Conservation (phyloP, 2,329 filamentous ascomycete genomes). For the Xylariaceae sp. region DNA sequence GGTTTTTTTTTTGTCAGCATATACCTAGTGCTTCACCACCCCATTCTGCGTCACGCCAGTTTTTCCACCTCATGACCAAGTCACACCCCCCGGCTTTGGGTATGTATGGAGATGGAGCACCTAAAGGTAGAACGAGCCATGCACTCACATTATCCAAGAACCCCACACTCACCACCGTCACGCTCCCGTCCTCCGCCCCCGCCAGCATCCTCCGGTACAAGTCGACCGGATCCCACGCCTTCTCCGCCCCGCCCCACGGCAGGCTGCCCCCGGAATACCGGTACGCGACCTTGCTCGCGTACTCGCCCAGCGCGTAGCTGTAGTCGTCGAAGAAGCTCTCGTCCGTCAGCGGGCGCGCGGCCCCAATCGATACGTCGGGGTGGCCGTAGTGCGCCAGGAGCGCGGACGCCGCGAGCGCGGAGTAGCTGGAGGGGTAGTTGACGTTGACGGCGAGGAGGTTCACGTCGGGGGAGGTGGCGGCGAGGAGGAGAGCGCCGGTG, state of each 20-base stretch:
- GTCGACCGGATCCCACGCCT: slow-evolving; percentile 34
- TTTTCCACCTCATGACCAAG: no score
- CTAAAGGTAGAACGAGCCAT: no score
- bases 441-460: slow-evolving; percentile 38
- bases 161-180: slow-evolving; percentile 42
- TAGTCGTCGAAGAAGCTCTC: slow-evolving; percentile 39
- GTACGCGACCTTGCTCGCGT: slow-evolving; percentile 40
- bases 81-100: no score
- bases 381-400: slow-evolving; percentile 22
- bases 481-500: slow-evolving; percentile 37
- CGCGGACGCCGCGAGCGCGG: slow-evolving; percentile 26
- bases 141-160: slow-evolving; percentile 37
- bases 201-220: slow-evolving; percentile 42
- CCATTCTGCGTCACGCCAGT: no score
- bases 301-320: slow-evolving; percentile 37
- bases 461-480: slow-evolving; percentile 30
- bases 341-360: slow-evolving; percentile 35
- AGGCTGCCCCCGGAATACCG: slow-evolving; percentile 35
- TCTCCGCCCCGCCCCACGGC: slow-evolving; percentile 22
- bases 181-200: slow-evolving; percentile 33
- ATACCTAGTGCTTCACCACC: no score
- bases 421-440: slow-evolving; percentile 38
- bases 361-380: slow-evolving; percentile 12
- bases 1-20: no score
- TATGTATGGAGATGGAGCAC: no score